Conservation (phyloP, 768 basidiomycete genomes). For the Galerina marginata region DNA sequence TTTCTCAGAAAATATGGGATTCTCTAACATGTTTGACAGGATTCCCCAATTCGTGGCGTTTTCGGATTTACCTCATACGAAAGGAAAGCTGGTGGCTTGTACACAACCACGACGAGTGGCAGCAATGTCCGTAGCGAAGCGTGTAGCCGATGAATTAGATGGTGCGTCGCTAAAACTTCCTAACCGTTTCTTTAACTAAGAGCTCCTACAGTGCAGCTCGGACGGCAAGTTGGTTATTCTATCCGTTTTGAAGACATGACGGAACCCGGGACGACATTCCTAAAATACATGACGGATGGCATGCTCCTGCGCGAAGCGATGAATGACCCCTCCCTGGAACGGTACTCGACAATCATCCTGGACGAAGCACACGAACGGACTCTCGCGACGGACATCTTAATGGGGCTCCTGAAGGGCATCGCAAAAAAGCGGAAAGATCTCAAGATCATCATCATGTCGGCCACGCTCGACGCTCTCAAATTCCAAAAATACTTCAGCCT, state of each 20-base stretch:
- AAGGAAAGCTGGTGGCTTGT: constrained; percentile 91
- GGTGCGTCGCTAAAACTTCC: constrained; percentile 53
- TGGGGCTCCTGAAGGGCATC: constrained; percentile 92
- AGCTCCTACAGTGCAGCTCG: constrained; percentile 74
- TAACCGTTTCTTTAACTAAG: not conserved
- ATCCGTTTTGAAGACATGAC: constrained; percentile 99
- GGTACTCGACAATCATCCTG: constrained; percentile 97
- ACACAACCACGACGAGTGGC: constrained; percentile 97
- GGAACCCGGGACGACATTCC: constrained; percentile 85
- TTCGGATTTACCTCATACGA: constrained; percentile 90
- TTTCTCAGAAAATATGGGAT: not conserved
- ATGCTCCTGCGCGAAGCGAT: constrained; percentile 98
- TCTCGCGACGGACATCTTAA: constrained; percentile 95
- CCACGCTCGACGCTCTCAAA: constrained; percentile 95
- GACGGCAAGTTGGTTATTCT: constrained; percentile 95
- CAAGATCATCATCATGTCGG: constrained; percentile 98
- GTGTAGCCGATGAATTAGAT: constrained; percentile 99
- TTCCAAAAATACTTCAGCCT: constrained; percentile 93
- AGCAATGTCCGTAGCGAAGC: constrained; percentile 97
- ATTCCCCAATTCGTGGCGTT: constrained; percentile 97
- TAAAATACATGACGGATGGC: constrained; percentile 99
- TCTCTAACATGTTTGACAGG: constrained; percentile 45
- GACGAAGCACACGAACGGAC: constrained; percentile 99
- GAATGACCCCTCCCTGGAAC: constrained; percentile 88
- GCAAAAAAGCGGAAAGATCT: constrained; percentile 84